Percentiles rank a stretch among this genome's conserved stretches.
These are phyloP conservation scores for Metarhizium sp. DNA, from an alignment of 2,329 filamentous ascomycete species.

Conservation along the genomic window DNA sequence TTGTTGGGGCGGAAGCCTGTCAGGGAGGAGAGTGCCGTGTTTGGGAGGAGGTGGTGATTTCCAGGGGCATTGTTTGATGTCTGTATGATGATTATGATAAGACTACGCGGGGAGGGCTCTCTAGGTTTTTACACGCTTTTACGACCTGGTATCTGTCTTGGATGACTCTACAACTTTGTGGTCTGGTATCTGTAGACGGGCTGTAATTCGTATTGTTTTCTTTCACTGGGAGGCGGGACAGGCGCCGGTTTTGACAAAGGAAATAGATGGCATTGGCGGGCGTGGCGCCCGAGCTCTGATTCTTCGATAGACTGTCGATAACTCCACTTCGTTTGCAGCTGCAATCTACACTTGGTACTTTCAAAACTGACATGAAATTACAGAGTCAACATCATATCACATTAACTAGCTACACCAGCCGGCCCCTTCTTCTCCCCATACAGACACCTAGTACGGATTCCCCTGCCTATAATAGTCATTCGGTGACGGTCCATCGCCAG, in stretches of 20 bases:
- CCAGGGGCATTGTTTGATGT: neutral
- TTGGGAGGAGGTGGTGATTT: slow-evolving; percentile 31
- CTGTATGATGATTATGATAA: neutral
- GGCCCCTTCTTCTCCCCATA: neutral
- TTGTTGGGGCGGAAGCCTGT: slow-evolving; percentile 17
- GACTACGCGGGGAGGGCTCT: neutral
- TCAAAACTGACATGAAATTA: neutral
- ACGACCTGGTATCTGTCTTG: no score
- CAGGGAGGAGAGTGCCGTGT: slow-evolving; percentile 29
- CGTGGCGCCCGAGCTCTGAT: no score
- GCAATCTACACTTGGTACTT: neutral
- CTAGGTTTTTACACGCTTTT: no score
- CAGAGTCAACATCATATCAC: neutral
- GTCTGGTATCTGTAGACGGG: no score
- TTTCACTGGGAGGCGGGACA: no score
- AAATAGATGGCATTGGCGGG: no score
- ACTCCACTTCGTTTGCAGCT: neutral
- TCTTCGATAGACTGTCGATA: neutral
- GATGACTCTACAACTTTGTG: no score
- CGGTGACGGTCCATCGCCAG: slow-evolving; percentile 37
- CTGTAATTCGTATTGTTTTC: no score
- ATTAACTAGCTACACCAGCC: neutral
- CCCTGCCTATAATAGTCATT: slow-evolving; percentile 46
- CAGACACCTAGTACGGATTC: neutral
- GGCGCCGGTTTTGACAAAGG: no score